Evolutionary conservation across 306 rosid genomes (phyloP).

Genomic region (Prunus salicina): DNA sequence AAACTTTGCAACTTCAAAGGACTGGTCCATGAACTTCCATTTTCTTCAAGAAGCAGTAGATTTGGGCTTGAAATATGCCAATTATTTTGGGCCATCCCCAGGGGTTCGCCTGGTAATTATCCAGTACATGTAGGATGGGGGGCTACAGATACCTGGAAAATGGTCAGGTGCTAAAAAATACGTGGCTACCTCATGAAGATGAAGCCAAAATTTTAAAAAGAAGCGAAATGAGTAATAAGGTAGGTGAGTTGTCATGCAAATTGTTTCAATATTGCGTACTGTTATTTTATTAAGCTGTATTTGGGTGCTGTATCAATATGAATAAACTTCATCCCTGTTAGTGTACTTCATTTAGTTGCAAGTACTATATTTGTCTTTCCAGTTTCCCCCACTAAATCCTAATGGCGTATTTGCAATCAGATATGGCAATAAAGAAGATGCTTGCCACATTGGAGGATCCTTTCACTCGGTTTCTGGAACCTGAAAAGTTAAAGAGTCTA

Average conservation of each 20-base stretch:
- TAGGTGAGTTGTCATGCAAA: not conserved
- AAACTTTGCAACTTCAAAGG: not conserved
- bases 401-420: conserved; percentile 39
- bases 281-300: not conserved
- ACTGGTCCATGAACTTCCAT: not conserved
- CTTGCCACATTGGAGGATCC: conserved; percentile 92
- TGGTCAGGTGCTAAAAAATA: not conserved
- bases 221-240: not conserved
- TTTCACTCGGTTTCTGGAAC: conserved; percentile 91
- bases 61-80: not conserved
- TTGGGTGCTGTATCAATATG: not conserved
- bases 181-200: not conserved
- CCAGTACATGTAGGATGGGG: no score
- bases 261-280: not conserved
- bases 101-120: no score
- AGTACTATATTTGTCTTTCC: conserved; percentile 12
- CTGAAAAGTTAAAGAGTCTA: conserved; percentile 84
- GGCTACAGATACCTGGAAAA: no score
- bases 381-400: conserved; percentile 14
- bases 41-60: not conserved
- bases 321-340: not conserved
- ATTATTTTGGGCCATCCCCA: not conserved
- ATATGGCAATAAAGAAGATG: conserved; percentile 91
- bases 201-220: no score
- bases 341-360: conserved; percentile 4